Percentiles rank a stretch among this genome's conserved stretches.
Evolutionary conservation across 192 early-diverging fungal genomes (phyloP).

Genomic region (Coemansia sp.): DNA sequence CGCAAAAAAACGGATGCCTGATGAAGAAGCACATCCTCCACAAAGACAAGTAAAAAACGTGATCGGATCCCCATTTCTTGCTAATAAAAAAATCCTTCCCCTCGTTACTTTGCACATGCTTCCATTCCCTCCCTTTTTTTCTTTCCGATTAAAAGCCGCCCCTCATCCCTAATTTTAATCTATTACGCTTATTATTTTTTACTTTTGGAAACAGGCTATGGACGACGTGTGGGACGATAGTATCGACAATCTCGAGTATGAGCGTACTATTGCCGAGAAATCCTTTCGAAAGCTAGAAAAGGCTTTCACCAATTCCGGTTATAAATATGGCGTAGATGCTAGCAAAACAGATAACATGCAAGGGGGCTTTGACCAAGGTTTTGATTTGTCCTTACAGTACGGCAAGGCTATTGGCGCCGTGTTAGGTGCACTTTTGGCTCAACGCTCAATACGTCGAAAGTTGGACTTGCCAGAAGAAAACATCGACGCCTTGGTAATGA

Average conservation of each 20-base stretch:
- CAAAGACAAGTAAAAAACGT: not conserved
- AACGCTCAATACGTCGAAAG: constrained; percentile 28
- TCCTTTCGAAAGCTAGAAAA: constrained; percentile 31
- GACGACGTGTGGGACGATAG: constrained; percentile 11
- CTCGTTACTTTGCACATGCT: not conserved
- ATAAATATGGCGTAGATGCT: constrained; percentile 47
- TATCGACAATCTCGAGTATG: constrained; percentile 14
- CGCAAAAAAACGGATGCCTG: not conserved
- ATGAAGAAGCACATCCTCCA: not conserved
- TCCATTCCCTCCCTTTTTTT: not conserved
- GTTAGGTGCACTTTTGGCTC: constrained; percentile 32
- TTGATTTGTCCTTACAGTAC: constrained; percentile 23
- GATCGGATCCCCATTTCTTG: constrained; percentile 8
- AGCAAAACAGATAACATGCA: constrained; percentile 40
- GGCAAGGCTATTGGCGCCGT: constrained; percentile 27
- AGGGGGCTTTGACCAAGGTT: constrained; percentile 31
- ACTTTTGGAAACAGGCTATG: constrained; percentile 7
- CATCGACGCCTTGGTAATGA: constrained; percentile 33
- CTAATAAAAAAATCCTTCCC: not conserved
- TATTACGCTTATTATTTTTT: not conserved
- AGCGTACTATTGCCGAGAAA: constrained; percentile 27
- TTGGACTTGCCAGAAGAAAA: constrained; percentile 16
- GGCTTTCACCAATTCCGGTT: constrained; percentile 33
- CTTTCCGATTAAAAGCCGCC: not conserved
- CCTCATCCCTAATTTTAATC: not conserved